These are phyloP conservation scores for Thraustotheca clavata DNA, from an alignment of 352 stramenopile genomes.

Conservation along the genomic window DNA sequence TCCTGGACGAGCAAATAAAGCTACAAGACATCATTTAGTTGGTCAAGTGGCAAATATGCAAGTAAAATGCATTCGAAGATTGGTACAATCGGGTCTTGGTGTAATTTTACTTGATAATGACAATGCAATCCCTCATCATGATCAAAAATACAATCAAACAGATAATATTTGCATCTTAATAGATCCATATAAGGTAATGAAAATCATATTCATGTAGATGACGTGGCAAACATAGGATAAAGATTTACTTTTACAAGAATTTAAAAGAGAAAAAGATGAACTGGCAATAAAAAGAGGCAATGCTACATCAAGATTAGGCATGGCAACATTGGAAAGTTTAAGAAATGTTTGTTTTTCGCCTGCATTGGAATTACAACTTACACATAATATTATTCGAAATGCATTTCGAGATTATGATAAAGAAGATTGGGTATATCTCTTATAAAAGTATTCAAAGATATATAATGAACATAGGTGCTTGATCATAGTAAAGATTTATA, in stretches of 20 bases:
- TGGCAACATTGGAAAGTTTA: constrained; percentile 64
- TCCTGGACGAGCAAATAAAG: constrained; percentile 46
- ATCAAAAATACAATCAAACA: constrained; percentile 36
- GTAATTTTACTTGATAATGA: constrained; percentile 70
- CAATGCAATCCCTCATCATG: constrained; percentile 25
- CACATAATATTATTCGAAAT: constrained; percentile 86
- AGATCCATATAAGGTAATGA: constrained; percentile 57
- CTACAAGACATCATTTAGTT: constrained; percentile 35
- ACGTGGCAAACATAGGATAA: constrained; percentile 28
- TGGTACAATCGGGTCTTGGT: constrained; percentile 70
- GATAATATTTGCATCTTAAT: constrained; percentile 76
- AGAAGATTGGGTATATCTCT: constrained; percentile 53
- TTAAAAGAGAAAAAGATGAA: constrained; percentile 82
- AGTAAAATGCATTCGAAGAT: constrained; percentile 68
- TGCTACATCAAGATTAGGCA: constrained; percentile 49
- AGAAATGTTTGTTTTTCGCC: constrained; percentile 82
- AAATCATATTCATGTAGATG: neutral
- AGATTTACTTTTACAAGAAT: constrained; percentile 75
- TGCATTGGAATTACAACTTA: constrained; percentile 74
- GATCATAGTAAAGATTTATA: constrained; percentile 78
- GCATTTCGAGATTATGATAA: constrained; percentile 82
- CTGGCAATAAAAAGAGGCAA: constrained; percentile 69
- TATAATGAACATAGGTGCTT: constrained; percentile 27
- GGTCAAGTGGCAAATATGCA: constrained; percentile 61
- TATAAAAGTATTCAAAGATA: neutral